Evolutionary conservation across 805 yeast genomes (phyloP), one percentile per base, ranked within the genome.

Genomic region (Starmera pachycereana): DNA sequence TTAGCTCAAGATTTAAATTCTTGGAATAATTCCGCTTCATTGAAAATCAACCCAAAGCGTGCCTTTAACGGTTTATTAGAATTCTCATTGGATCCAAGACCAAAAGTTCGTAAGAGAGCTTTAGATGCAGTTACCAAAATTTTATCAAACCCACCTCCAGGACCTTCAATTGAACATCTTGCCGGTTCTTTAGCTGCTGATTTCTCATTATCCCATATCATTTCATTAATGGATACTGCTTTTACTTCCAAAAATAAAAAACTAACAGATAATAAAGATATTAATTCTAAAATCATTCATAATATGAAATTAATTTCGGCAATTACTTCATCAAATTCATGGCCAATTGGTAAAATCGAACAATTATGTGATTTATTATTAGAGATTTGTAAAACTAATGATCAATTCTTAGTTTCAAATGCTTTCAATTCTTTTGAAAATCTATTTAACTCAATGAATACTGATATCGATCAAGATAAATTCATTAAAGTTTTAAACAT

Each of bases 21-120:
- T 12, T 92, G 99, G 99, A 66, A 62, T 41, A 72, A 72, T 47
- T 58, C 73, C 29, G 27, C 27, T 22, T 55, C 60, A 44, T 62
- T 61, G 60, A 72, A 60, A 46, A 67, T 68, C 44, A 71, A 76
- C 32, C 95, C 96, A 38, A 76, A 73, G 54, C 75, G 94, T 68
- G 96, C 92, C 34, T 63, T 88, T 43, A 71, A 73, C 32, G 95
- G 90, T 36, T 61, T 89, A 43, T 62, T 89, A 43, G 87, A 84
- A 57, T 69, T 87, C 45, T 76, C 90, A 0, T 63, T 85, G 34
- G 97, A 92, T 60, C 81, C 83, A 36, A 76, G 97, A 56, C 98
- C 98, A 31, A 92, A 92, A 53, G 95, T 92, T 11, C 77, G 98
- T 59, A 86, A 83, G 72, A 81, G 97, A 66, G 95, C 97, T 2